phyloP scores from a whole-genome alignment of 768 basidiomycete species.

The Neoboletus subvelutipes region DNA sequence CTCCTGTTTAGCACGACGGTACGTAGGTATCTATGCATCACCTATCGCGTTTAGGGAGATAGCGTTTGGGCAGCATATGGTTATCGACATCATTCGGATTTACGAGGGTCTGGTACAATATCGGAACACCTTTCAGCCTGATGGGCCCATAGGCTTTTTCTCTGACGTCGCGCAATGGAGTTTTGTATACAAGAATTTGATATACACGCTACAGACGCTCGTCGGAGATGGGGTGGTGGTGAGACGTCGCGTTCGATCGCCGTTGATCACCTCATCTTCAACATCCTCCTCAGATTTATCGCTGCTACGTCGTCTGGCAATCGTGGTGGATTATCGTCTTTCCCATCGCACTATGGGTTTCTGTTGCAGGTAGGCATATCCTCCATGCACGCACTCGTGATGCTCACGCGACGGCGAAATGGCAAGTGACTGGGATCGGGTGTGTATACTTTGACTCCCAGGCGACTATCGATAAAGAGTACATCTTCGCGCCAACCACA shows the following conservation, averaged over 20 bases:
- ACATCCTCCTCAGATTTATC: constrained; percentile 19
- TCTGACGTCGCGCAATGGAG: constrained; percentile 24
- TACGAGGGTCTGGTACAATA: constrained; percentile 23
- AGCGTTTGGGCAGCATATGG: constrained; percentile 9
- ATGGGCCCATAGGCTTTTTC: constrained; percentile 28
- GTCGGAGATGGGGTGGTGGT: constrained; percentile 25
- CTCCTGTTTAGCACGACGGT: constrained; percentile 22
- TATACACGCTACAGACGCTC: constrained; percentile 21
- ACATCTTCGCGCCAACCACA: constrained; percentile 17
- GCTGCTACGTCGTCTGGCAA: constrained; percentile 28
- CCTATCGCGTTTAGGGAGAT: not conserved
- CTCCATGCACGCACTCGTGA: not conserved
- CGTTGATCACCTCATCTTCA: not conserved
- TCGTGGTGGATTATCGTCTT: constrained; percentile 19
- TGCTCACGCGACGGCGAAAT: not conserved
- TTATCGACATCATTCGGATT: constrained; percentile 19
- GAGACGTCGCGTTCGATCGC: constrained; percentile 3
- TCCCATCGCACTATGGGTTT: constrained; percentile 18
- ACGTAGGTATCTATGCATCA: not conserved
- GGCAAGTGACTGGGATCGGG: constrained; percentile 15
- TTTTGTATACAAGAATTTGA: constrained; percentile 29
- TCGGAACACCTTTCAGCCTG: constrained; percentile 2
- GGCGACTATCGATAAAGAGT: constrained; percentile 4
- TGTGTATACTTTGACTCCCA: constrained; percentile 16
- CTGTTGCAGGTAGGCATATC: constrained; percentile 2